Base-by-base conservation (phyloP, 176 grass and related monocot species). In the Avena atlantica region DNA sequence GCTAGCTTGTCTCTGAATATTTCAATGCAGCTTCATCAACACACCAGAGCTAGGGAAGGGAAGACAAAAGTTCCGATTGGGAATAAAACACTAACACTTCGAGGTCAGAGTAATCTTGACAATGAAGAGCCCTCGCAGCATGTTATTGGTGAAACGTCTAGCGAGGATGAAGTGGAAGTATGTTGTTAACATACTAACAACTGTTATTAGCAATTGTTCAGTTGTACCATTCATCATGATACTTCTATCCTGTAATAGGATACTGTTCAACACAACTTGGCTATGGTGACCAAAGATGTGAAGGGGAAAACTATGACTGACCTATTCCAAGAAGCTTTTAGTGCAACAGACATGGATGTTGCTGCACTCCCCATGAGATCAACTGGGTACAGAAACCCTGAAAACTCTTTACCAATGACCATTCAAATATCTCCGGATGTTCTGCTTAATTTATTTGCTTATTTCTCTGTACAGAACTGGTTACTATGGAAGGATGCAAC, bases 81-180 rank as follows among this genome's bases (percentile, higher is more conserved):
- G 61, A 92, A 83, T 74, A 98, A 79, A 94, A 87, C 73, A 69
- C 17, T 78, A 31, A 61, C 70, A 80, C 70, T 85, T 74, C 72
- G 94, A 77, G 92, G 88, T 24, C 69, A 92, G 66, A 94, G 88
- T 67, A 83, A 76, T 88, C 82, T 94, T 89, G 92, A 88, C 31
- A 79, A 60, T 62, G 96, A 98, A 65, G 87, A 90, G 53, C 86
- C 78, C 12, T 91, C 93, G 20, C 93, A 95, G 76, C 86, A 88
- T 77, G 78, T 90, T 63, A 92, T 47, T 85, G 87, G 84, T 81
- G 81, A 85, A 93, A 82, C 90, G 70, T 98, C 92, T 71, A 94
- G 92, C 8, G 93, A 92, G 66, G 91, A 98, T 71, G 93, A 95
- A 86, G 93, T 92, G 70, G 93, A 95, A 86, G 96, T 95, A 89